Percentiles rank a stretch among this genome's conserved stretches.
These are phyloP conservation scores for Ambrosia hybrid DNA, from an alignment of 140 eudicot species.

Conservation along the genomic window DNA sequence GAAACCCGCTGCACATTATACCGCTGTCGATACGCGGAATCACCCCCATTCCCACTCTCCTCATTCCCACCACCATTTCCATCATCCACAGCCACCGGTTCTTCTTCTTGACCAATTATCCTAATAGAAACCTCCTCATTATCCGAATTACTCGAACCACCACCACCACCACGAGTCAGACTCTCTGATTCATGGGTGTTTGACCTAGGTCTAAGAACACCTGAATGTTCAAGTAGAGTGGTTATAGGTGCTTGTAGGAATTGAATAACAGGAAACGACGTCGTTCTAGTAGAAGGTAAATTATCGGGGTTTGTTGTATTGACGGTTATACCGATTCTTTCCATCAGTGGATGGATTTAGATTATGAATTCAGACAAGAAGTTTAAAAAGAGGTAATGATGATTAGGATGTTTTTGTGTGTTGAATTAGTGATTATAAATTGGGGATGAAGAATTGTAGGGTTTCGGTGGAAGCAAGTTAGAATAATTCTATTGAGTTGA, in stretches of 20 bases:
- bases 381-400: no score
- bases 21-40: conserved; percentile 53
- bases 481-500: conserved; percentile 21
- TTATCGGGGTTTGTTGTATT: conserved; percentile 19
- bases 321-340: conserved; percentile 19
- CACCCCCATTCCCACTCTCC: conserved; percentile 36
- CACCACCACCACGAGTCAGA: conserved; percentile 19
- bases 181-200: conserved; percentile 26
- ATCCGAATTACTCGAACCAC: conserved; percentile 20
- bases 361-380: no score
- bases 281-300: background rate
- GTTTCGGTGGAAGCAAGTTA: conserved; percentile 21
- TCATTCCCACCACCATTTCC: conserved; percentile 33
- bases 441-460: conserved; percentile 27
- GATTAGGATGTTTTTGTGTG: background rate
- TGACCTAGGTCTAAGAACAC: conserved; percentile 46
- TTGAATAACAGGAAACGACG: conserved; percentile 33
- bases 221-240: conserved; percentile 55
- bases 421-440: conserved; percentile 12
- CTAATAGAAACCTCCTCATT: conserved; percentile 67
- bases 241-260: conserved; percentile 62
- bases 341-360: conserved; percentile 13
- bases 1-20: conserved; percentile 79
- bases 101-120: conserved; percentile 45
- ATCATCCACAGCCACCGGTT: background rate